These are phyloP conservation scores for Claviceps lovelessii DNA, from an alignment of 2,329 filamentous ascomycete genomes.

Conservation along the genomic window DNA sequence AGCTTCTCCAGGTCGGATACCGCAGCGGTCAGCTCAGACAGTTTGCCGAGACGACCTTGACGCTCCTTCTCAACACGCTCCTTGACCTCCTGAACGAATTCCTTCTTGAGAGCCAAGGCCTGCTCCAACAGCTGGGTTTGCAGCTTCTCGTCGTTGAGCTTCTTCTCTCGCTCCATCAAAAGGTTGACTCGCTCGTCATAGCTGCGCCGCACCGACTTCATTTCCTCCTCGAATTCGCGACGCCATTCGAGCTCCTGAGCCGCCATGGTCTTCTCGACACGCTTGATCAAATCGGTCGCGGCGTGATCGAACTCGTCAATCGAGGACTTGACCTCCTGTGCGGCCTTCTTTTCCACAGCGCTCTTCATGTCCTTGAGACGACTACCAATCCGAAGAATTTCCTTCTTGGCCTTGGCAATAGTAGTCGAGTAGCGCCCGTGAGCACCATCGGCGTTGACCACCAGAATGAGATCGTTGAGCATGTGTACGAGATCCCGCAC, in stretches of 20 bases:
- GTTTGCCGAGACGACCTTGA: constrained; percentile 69
- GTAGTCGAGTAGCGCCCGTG: constrained; percentile 63
- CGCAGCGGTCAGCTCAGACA: constrained; percentile 62
- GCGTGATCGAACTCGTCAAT: constrained; percentile 71
- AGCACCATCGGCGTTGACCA: constrained; percentile 76
- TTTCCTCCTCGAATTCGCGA: constrained; percentile 75
- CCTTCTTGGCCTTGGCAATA: constrained; percentile 72
- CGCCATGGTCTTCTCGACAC: constrained; percentile 72
- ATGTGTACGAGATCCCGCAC: constrained; percentile 90
- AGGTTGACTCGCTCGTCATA: constrained; percentile 71
- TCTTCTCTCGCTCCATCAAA: constrained; percentile 64
- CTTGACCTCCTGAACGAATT: constrained; percentile 67
- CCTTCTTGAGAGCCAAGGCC: constrained; percentile 72
- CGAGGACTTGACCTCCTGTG: constrained; percentile 59
- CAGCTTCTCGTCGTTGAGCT: constrained; percentile 69
- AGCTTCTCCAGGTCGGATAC: constrained; percentile 78
- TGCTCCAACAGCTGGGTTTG: constrained; percentile 83
- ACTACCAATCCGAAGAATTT: constrained; percentile 61
- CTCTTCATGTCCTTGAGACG: constrained; percentile 65
- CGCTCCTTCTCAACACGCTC: constrained; percentile 79
- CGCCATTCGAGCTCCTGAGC: constrained; percentile 72
- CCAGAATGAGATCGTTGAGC: constrained; percentile 88
- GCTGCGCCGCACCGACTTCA: constrained; percentile 58
- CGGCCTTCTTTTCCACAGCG: constrained; percentile 53
- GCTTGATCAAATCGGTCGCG: constrained; percentile 71